A percentile compares a stretch with the other conserved stretches of the same genome.
Conservation (phyloP, 2,329 filamentous ascomycete genomes). For the Aureobasidium melanogenum region DNA sequence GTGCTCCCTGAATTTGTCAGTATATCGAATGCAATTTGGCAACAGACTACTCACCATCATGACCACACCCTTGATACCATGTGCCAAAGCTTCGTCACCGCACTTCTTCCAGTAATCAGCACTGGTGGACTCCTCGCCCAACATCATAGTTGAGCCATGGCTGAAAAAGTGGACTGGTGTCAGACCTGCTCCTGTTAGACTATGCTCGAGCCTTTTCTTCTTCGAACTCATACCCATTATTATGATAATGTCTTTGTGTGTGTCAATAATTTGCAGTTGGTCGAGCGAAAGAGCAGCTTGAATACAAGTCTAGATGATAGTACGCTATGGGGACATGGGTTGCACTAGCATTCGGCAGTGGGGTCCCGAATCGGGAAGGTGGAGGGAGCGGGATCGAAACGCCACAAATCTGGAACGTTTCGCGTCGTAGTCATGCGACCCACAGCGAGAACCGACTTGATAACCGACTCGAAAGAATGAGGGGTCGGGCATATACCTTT, state of each 20-base stretch:
- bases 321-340: neutral
- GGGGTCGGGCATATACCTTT: slow-evolving; percentile 4
- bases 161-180: slow-evolving; percentile 60
- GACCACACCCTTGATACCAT: slow-evolving; percentile 53
- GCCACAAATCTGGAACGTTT: neutral
- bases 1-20: slow-evolving; percentile 43
- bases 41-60: slow-evolving; percentile 50
- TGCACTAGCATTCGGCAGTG: neutral
- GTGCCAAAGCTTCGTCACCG: slow-evolving; percentile 52
- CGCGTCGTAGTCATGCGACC: neutral
- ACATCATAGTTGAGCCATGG: slow-evolving; percentile 65
- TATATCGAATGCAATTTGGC: neutral
- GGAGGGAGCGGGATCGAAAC: neutral
- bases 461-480: neutral
- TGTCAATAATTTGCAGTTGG: neutral
- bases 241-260: neutral
- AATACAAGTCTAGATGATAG: neutral
- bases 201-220: neutral
- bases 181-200: slow-evolving; percentile 12
- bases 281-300: neutral
- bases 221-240: neutral
- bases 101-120: slow-evolving; percentile 58
- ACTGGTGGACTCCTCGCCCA: slow-evolving; percentile 54
- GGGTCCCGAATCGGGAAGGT: neutral
- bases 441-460: neutral